phyloP scores from a whole-genome alignment of 140 eudicot genomes.

The Cichorium intybus region DNA sequence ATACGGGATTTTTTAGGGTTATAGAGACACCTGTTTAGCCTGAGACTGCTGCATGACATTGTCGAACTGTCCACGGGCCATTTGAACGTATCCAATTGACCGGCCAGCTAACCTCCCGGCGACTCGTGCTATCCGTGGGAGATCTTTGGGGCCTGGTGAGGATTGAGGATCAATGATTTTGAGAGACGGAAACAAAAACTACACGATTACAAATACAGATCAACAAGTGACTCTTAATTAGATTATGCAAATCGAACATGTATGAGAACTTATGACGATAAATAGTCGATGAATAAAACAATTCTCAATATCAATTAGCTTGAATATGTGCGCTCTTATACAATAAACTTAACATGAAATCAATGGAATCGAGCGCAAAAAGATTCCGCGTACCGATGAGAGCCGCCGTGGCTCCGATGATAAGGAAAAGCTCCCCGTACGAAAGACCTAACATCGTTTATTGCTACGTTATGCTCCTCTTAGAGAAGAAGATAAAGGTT shows the following conservation, averaged over 20 bases:
- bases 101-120: slow-evolving; percentile 72
- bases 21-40: slow-evolving; percentile 67
- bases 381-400: slow-evolving; percentile 42
- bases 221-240: background rate
- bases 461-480: background rate
- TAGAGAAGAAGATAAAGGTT: slow-evolving; percentile 7
- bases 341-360: background rate
- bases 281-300: background rate
- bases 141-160: slow-evolving; percentile 68
- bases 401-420: slow-evolving; percentile 82
- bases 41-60: slow-evolving; percentile 82
- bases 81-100: slow-evolving; percentile 65
- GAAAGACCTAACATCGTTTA: slow-evolving; percentile 69
- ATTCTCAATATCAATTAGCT: background rate
- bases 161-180: background rate
- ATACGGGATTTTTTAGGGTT: background rate
- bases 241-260: background rate
- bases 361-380: background rate
- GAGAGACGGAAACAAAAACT: background rate
- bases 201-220: background rate
- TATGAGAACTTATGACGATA: background rate
- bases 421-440: slow-evolving; percentile 68
- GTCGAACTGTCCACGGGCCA: slow-evolving; percentile 80
- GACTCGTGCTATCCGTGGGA: slow-evolving; percentile 62
- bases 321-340: background rate